Conservation (phyloP, 768 basidiomycete species). For the Cyclocybe cylindracea region DNA sequence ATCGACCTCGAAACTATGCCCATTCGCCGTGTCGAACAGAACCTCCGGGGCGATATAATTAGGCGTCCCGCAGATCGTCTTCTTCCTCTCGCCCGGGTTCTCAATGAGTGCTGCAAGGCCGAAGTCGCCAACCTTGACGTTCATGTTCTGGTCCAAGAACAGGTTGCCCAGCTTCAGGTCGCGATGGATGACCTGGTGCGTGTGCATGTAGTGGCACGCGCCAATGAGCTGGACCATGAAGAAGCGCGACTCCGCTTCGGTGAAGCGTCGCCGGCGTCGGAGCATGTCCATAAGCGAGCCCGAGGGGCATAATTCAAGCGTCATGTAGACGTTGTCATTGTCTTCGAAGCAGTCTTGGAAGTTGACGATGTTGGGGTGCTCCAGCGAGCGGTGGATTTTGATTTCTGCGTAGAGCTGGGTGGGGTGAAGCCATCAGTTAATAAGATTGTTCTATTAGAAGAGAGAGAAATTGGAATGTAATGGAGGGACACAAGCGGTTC, state of each 20-base stretch:
- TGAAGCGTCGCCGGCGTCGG: constrained; percentile 81
- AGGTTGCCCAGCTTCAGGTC: constrained; percentile 97
- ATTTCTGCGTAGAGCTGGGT: constrained; percentile 95
- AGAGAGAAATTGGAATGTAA: no score
- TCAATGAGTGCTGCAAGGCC: constrained; percentile 96
- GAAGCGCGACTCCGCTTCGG: constrained; percentile 90
- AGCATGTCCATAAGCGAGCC: constrained; percentile 93
- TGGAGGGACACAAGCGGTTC: no score
- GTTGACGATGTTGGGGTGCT: constrained; percentile 89
- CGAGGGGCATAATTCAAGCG: constrained; percentile 87
- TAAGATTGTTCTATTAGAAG: no score
- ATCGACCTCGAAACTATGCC: constrained; percentile 98
- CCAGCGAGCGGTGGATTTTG: constrained; percentile 90
- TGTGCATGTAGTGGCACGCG: constrained; percentile 97
- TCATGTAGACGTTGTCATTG: constrained; percentile 95
- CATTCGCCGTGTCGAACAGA: constrained; percentile 91
- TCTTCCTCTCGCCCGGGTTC: constrained; percentile 95
- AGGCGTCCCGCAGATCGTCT: constrained; percentile 96
- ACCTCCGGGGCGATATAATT: constrained; percentile 99
- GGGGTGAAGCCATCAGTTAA: neutral
- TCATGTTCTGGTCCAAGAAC: constrained; percentile 90
- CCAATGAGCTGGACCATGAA: constrained; percentile 95
- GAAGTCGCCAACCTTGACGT: constrained; percentile 96
- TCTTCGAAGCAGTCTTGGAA: constrained; percentile 98
- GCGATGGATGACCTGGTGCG: constrained; percentile 94